phyloP scores from a whole-genome alignment of 2,329 filamentous ascomycete species.

The Phoma sp. region DNA sequence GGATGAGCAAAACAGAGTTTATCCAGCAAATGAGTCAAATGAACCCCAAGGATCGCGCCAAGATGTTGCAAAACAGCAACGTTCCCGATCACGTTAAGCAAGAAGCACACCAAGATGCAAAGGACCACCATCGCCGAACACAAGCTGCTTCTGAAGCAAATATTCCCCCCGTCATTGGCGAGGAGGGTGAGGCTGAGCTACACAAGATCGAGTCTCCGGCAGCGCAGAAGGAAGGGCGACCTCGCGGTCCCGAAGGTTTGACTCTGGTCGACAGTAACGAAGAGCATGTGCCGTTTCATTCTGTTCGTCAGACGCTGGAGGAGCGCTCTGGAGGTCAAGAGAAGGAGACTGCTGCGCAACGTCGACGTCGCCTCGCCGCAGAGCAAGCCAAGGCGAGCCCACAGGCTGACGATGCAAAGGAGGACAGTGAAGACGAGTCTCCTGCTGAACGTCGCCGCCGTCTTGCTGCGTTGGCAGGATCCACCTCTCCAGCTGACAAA shows the following conservation, averaged over 20 bases:
- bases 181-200: constrained; percentile 42
- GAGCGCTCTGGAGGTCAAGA: constrained; percentile 29
- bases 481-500: constrained; percentile 19
- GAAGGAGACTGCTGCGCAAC: constrained; percentile 50
- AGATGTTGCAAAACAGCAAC: constrained; percentile 55
- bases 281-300: constrained; percentile 56
- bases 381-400: constrained; percentile 15
- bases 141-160: constrained; percentile 37
- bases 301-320: constrained; percentile 47
- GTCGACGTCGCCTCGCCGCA: constrained; percentile 49
- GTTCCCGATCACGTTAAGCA: constrained; percentile 56
- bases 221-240: constrained; percentile 30
- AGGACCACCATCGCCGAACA: constrained; percentile 43
- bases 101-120: constrained; percentile 52
- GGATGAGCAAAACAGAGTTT: constrained; percentile 83
- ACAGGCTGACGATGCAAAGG: constrained; percentile 7
- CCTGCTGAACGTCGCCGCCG: constrained; percentile 29
- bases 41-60: constrained; percentile 67
- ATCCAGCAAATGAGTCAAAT: constrained; percentile 74
- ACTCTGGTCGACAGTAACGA: constrained; percentile 54
- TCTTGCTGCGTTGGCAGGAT: constrained; percentile 21
- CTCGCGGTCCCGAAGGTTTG: constrained; percentile 47
- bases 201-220: constrained; percentile 39
- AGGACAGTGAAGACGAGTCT: constrained; percentile 30
- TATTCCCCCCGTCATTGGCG: constrained; percentile 39